These are phyloP conservation scores for Echites panduratus DNA, from an alignment of 257 asterid genomes.

Conservation along the genomic window DNA sequence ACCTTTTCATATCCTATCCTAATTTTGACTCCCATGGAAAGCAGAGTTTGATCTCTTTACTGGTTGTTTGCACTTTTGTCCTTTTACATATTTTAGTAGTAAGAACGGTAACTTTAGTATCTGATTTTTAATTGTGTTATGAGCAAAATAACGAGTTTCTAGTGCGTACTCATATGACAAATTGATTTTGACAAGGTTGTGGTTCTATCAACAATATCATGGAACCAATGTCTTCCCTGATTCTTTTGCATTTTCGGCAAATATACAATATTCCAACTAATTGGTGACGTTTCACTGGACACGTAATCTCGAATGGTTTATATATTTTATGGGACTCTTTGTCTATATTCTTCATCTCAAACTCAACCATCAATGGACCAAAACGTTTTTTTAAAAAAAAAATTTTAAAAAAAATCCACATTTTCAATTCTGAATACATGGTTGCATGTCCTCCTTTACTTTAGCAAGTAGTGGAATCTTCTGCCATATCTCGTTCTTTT, in stretches of 20 bases:
- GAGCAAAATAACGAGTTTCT: no score
- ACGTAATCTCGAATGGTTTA: not conserved
- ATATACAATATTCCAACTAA: not conserved
- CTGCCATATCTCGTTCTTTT: not conserved
- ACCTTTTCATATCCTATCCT: not conserved
- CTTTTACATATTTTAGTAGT: not conserved
- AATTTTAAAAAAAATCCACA: not conserved
- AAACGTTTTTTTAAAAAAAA: no score
- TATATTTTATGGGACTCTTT: not conserved
- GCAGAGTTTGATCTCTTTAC: not conserved
- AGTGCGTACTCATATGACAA: no score
- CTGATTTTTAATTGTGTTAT: not conserved
- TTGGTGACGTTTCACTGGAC: not conserved
- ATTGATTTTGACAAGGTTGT: not conserved
- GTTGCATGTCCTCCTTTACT: not conserved
- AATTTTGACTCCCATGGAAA: not conserved
- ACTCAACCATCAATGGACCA: not conserved
- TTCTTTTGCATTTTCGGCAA: not conserved
- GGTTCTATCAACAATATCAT: not conserved
- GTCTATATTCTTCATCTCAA: not conserved
- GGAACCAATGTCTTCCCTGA: not conserved
- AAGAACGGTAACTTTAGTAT: not conserved
- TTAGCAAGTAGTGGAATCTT: not conserved
- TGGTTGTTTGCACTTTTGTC: not conserved
- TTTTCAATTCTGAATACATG: not conserved